phyloP scores from a whole-genome alignment of 257 asterid genomes.

The Scutellaria baicalensis region DNA sequence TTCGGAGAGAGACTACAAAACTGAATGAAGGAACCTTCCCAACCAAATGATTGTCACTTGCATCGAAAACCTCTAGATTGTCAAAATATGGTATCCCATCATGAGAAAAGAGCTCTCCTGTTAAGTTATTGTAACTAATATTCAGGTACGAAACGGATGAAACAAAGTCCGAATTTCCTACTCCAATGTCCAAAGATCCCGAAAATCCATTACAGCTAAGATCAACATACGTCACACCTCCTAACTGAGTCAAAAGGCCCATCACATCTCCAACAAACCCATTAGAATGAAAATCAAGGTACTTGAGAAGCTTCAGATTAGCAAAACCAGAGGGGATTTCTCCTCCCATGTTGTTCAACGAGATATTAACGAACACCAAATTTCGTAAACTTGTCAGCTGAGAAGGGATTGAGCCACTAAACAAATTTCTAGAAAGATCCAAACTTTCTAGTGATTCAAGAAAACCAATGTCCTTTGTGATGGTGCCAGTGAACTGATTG shows the following conservation, averaged over 20 bases:
- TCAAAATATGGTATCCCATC: slow-evolving; percentile 85
- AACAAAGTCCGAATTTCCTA: slow-evolving; percentile 46
- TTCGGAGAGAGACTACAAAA: slow-evolving; percentile 66
- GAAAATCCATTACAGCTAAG: slow-evolving; percentile 59
- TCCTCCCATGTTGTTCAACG: slow-evolving; percentile 45
- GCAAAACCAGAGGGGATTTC: slow-evolving; percentile 44
- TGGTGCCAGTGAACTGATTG: slow-evolving; percentile 50
- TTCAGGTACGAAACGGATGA: slow-evolving; percentile 55
- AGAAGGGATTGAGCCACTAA: slow-evolving; percentile 49
- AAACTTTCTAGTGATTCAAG: slow-evolving; percentile 35
- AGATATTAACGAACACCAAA: slow-evolving; percentile 36
- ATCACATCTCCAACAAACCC: slow-evolving; percentile 54
- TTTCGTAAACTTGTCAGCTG: slow-evolving; percentile 30
- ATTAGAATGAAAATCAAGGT: slow-evolving; percentile 63
- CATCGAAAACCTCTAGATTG: slow-evolving; percentile 75
- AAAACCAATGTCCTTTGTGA: slow-evolving; percentile 43
- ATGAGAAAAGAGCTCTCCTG: slow-evolving; percentile 70
- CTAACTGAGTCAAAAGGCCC: slow-evolving; percentile 48
- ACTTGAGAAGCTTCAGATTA: slow-evolving; percentile 39
- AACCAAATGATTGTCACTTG: slow-evolving; percentile 44
- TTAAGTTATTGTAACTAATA: slow-evolving; percentile 52
- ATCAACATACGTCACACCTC: slow-evolving; percentile 45
- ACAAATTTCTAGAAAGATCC: slow-evolving; percentile 58
- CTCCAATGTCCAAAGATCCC: slow-evolving; percentile 64
- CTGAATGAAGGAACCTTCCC: slow-evolving; percentile 73